These are phyloP conservation scores for Hypseocharis bilobata DNA, from an alignment of 441 rosid species.

Conservation along the genomic window DNA sequence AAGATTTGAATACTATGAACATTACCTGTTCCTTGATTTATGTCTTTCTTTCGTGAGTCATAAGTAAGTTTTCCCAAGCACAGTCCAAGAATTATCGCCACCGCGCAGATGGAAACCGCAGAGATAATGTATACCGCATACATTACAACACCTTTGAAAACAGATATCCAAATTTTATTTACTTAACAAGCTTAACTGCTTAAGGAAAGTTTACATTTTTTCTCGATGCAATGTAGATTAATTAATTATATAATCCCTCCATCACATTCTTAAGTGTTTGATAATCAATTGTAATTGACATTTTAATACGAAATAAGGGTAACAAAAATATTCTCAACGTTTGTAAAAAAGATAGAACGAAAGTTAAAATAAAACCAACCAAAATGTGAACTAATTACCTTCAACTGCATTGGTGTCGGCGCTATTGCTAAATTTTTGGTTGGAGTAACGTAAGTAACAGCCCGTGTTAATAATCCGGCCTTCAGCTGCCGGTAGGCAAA, in stretches of 20 bases:
- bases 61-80: conserved; percentile 22
- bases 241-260: too few relatives aligned
- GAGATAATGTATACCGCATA: not conserved
- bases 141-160: conserved; percentile 14
- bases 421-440: conserved; percentile 28
- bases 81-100: conserved; percentile 25
- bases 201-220: too few relatives aligned
- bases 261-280: too few relatives aligned
- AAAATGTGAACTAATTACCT: conserved; percentile 10
- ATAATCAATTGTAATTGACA: too few relatives aligned
- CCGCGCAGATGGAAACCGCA: conserved; percentile 9
- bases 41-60: not conserved
- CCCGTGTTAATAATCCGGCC: conserved; percentile 44
- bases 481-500: conserved; percentile 39
- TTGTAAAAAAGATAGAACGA: too few relatives aligned
- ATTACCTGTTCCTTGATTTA: conserved; percentile 13
- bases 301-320: too few relatives aligned
- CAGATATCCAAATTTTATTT: not conserved
- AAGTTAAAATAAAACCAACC: too few relatives aligned
- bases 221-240: too few relatives aligned
- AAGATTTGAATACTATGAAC: not conserved
- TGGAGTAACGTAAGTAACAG: conserved; percentile 47
- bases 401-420: not conserved
- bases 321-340: too few relatives aligned
- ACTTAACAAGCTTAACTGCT: not conserved